These are phyloP conservation scores for Nemania sp. DNA, from an alignment of 2,329 filamentous ascomycete species.

Conservation along the genomic window DNA sequence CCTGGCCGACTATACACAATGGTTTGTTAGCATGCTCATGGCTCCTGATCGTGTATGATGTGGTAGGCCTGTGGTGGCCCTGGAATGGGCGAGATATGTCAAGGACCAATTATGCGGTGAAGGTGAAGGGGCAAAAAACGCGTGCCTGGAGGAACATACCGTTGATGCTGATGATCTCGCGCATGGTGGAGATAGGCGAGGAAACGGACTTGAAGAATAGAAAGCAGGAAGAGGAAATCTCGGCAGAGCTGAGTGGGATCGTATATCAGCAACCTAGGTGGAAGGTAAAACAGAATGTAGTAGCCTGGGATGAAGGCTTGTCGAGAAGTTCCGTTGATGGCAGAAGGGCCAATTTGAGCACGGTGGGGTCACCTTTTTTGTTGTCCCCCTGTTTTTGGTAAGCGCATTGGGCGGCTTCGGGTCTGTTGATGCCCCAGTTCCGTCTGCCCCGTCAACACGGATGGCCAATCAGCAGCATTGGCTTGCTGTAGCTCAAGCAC, in stretches of 20 bases:
- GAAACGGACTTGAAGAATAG: slow-evolving; percentile 39
- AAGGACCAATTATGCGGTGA: slow-evolving; percentile 49
- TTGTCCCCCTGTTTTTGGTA: slow-evolving; percentile 35
- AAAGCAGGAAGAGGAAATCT: slow-evolving; percentile 32
- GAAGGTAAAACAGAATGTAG: slow-evolving; percentile 26
- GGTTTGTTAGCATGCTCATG: slow-evolving; percentile 54
- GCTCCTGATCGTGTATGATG: neutral
- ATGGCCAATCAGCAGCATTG: slow-evolving; percentile 20
- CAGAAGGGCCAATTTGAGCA: slow-evolving; percentile 31
- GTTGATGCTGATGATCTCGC: slow-evolving; percentile 99
- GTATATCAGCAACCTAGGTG: slow-evolving; percentile 30
- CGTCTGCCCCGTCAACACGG: neutral
- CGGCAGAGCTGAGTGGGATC: slow-evolving; percentile 27
- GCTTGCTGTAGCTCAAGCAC: slow-evolving; percentile 17
- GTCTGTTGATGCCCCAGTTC: slow-evolving; percentile 26
- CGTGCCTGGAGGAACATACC: slow-evolving; percentile 63
- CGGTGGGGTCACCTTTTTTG: slow-evolving; percentile 33
- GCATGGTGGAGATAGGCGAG: slow-evolving; percentile 69
- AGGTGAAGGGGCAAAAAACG: slow-evolving; percentile 40
- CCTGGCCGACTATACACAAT: slow-evolving; percentile 84
- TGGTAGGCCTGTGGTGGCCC: slow-evolving; percentile 11
- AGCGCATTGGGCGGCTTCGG: slow-evolving; percentile 33
- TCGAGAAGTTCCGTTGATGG: slow-evolving; percentile 30
- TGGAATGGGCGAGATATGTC: slow-evolving; percentile 27
- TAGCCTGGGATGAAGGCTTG: slow-evolving; percentile 28